phyloP scores from a whole-genome alignment of 345 rosid genomes.

The Arabidopsis thaliana region TAIR10.1 NC_003076.8:25579001-25579500 shows the following conservation, averaged over 20 bases:
- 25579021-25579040: slow-evolving; percentile 81
- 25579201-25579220: slow-evolving; percentile 35
- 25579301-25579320: slow-evolving; percentile 20
- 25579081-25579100: slow-evolving; percentile 67
- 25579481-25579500: slow-evolving; percentile 1
- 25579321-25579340: slow-evolving; percentile 28
- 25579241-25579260: slow-evolving; percentile 90
- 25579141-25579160: slow-evolving; percentile 6
- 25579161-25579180: slow-evolving; percentile 28
- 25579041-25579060: slow-evolving; percentile 83
- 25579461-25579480: not conserved
- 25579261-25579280: slow-evolving; percentile 87
- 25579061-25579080: slow-evolving; percentile 96
- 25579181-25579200: not conserved
- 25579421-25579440: slow-evolving; percentile 88
- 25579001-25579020: slow-evolving; percentile 94
- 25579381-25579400: slow-evolving; percentile 64
- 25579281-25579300: slow-evolving; percentile 28
- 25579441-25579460: slow-evolving; percentile 73
- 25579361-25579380: slow-evolving; percentile 65
- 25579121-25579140: not conserved
- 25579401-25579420: slow-evolving; percentile 78
- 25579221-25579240: slow-evolving; percentile 81
- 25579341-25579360: slow-evolving; percentile 57
- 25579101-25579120: slow-evolving; percentile 2